These are phyloP conservation scores for Penicillium mononematosum DNA, from an alignment of 495 filamentous ascomycete genomes.

Conservation along the genomic window DNA sequence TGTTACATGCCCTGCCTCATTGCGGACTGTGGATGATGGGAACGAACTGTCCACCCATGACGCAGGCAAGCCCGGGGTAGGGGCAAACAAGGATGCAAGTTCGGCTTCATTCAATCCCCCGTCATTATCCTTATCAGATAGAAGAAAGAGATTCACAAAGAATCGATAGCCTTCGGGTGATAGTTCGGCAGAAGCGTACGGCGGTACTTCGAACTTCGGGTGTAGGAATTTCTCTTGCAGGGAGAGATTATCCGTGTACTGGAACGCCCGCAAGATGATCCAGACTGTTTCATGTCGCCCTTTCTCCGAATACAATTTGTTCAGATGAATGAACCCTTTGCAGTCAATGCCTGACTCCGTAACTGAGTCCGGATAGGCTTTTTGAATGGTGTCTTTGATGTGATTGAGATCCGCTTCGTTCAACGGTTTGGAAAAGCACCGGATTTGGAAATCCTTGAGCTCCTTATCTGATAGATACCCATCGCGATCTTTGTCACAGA, in stretches of 20 bases:
- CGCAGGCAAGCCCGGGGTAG: conserved; percentile 81
- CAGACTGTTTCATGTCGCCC: conserved; percentile 98
- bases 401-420: conserved; percentile 75
- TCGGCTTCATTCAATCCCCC: conserved; percentile 86
- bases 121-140: conserved; percentile 96
- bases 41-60: conserved; percentile 92
- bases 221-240: conserved; percentile 88
- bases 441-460: conserved; percentile 83
- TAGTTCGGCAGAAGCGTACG: conserved; percentile 86
- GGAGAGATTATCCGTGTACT: conserved; percentile 92
- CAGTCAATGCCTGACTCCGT: conserved; percentile 73
- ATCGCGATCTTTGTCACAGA: conserved; percentile 95
- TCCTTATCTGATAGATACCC: conserved; percentile 90
- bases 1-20: conserved; percentile 93
- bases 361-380: conserved; percentile 60
- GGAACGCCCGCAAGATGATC: conserved; percentile 92
- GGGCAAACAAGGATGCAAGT: conserved; percentile 81
- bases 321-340: conserved; percentile 79
- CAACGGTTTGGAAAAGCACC: conserved; percentile 85
- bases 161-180: conserved; percentile 95
- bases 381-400: conserved; percentile 81
- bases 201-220: conserved; percentile 90
- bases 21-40: conserved; percentile 89
- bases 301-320: conserved; percentile 95
- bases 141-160: conserved; percentile 92